Conservation (phyloP, 176 grass and related monocot species). For the Chrysopogon serrulatus region DNA sequence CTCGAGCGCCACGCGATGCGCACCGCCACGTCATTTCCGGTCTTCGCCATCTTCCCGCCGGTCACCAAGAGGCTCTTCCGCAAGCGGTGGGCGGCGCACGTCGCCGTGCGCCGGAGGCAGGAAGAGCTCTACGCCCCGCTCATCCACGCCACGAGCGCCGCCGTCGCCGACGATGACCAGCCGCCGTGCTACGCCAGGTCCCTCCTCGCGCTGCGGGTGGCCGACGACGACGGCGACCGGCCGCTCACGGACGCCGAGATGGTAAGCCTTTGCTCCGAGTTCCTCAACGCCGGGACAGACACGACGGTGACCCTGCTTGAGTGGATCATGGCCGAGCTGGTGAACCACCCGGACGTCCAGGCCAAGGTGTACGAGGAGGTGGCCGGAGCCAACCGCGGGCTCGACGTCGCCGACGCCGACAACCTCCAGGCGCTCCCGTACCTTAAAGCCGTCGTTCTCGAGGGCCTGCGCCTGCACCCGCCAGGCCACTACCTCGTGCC, state of each 20-base stretch:
- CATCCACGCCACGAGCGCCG: constrained; percentile 1
- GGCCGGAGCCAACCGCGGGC: neutral
- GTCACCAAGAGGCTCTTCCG: constrained; percentile 46
- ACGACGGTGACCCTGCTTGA: constrained; percentile 43
- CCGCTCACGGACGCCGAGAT: constrained; percentile 33
- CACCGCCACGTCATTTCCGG: neutral
- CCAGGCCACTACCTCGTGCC: constrained; percentile 42
- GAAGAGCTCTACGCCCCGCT: constrained; percentile 27
- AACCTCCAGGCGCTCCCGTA: constrained; percentile 37
- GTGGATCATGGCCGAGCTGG: constrained; percentile 73
- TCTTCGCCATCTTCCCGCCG: constrained; percentile 48
- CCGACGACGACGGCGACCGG: constrained; percentile 32
- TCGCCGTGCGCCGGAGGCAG: constrained; percentile 10
- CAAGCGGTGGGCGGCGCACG: constrained; percentile 13
- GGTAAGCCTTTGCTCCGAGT: constrained; percentile 57
- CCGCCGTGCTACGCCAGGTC: constrained; percentile 35
- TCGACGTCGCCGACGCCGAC: constrained; percentile 20
- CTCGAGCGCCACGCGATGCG: neutral
- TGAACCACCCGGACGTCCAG: constrained; percentile 29
- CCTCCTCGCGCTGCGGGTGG: constrained; percentile 19
- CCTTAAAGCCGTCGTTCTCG: constrained; percentile 49
- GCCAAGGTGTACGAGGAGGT: constrained; percentile 40
- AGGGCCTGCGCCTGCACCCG: constrained; percentile 50
- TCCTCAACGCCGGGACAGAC: constrained; percentile 49
- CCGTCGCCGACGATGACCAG: neutral